Percentiles rank a stretch among this genome's conserved stretches.
These are phyloP conservation scores for Amanita thiersii DNA, from an alignment of 768 basidiomycete species.

Conservation along the genomic window DNA sequence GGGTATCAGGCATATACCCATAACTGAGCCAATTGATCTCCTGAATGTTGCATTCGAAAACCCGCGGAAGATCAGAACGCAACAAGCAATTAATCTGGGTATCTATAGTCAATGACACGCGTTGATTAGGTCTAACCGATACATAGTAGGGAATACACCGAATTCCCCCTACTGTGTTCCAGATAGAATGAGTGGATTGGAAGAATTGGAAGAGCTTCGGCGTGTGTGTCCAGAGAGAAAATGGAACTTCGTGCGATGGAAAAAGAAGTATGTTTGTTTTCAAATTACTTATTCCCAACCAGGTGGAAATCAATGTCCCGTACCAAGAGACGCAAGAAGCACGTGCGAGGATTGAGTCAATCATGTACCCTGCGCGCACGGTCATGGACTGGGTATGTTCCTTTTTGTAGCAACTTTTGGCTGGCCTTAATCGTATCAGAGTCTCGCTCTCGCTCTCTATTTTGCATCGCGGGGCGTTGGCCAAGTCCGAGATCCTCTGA, in stretches of 20 bases:
- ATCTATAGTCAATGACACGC: constrained; percentile 36
- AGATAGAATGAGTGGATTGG: constrained; percentile 75
- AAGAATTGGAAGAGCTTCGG: constrained; percentile 71
- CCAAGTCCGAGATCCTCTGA: constrained; percentile 29
- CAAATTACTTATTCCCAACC: constrained; percentile 4
- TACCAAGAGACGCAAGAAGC: constrained; percentile 68
- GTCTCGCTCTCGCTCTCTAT: constrained; percentile 84
- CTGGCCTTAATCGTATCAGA: constrained; percentile 35
- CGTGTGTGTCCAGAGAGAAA: constrained; percentile 65
- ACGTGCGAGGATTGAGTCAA: constrained; percentile 45
- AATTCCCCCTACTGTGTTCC: constrained; percentile 65
- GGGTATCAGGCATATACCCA: constrained; percentile 53
- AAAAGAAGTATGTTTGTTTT: neutral
- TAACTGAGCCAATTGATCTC: constrained; percentile 80
- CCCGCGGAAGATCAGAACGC: constrained; percentile 62
- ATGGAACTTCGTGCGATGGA: constrained; percentile 80
- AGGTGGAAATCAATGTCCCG: constrained; percentile 80
- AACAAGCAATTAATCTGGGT: constrained; percentile 36
- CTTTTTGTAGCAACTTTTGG: neutral
- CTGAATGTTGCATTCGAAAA: constrained; percentile 96
- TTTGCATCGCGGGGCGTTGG: constrained; percentile 86
- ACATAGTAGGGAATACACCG: constrained; percentile 8
- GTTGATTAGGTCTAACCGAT: constrained; percentile 17
- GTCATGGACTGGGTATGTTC: constrained; percentile 83
- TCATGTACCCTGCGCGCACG: constrained; percentile 75